Evolutionary conservation across 176 grass and related monocot genomes (phyloP).

Genomic region (Ampelocalamus luodianensis): DNA sequence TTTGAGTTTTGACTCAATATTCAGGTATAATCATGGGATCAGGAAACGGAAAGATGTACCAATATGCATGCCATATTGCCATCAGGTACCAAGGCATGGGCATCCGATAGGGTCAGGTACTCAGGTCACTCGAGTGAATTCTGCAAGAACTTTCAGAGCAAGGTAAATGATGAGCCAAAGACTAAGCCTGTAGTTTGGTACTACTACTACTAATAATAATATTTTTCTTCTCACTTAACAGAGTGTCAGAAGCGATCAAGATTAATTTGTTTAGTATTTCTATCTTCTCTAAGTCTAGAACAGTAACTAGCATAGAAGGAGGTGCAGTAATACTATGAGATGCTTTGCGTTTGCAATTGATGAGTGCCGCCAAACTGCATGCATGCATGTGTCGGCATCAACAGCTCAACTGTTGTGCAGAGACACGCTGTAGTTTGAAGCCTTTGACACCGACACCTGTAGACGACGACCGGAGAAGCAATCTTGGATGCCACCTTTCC

Average conservation of each 20-base stretch:
- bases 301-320: too few species aligned
- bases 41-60: neutral
- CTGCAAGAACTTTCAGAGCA: neutral
- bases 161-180: neutral
- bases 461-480: constrained; percentile 18
- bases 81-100: neutral
- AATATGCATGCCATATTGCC: neutral
- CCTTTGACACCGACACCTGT: constrained; percentile 23
- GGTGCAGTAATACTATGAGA: neutral
- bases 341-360: neutral
- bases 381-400: constrained; percentile 15
- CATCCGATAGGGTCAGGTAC: neutral
- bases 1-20: neutral
- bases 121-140: neutral
- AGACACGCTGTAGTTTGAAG: constrained; percentile 1
- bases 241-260: too few species aligned
- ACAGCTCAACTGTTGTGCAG: neutral
- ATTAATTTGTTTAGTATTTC: too few species aligned
- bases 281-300: too few species aligned
- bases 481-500: constrained; percentile 65
- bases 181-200: neutral
- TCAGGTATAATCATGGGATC: neutral
- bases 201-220: neutral
- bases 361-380: constrained; percentile 26
- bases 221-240: neutral